phyloP scores from a whole-genome alignment of 2,329 filamentous ascomycete genomes.

The Venturia carpophila region DNA sequence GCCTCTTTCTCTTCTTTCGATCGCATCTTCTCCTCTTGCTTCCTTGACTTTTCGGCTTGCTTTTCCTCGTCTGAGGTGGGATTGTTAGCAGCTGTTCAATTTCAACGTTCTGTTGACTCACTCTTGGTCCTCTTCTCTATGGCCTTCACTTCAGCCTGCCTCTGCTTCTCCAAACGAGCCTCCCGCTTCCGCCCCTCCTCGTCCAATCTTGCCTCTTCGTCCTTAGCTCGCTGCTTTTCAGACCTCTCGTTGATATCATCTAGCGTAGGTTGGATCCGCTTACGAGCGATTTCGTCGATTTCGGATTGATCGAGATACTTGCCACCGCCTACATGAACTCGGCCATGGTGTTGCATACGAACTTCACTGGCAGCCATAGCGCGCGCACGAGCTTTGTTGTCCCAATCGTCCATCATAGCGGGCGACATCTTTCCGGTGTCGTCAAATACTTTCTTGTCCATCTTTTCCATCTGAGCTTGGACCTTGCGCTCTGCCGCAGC shows the following conservation, averaged over 20 bases:
- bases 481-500: conserved; percentile 80
- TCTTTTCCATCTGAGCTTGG: conserved; percentile 64
- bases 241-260: conserved; percentile 78
- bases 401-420: conserved; percentile 66
- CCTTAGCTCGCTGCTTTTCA: conserved; percentile 60
- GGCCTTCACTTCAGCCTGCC: conserved; percentile 38
- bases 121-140: conserved; percentile 47
- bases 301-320: conserved; percentile 71
- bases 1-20: conserved; percentile 30
- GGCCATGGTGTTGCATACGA: conserved; percentile 50
- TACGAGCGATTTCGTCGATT: conserved; percentile 70
- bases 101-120: conserved; percentile 34
- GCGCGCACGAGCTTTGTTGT: conserved; percentile 62
- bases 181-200: conserved; percentile 57
- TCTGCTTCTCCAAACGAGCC: conserved; percentile 48
- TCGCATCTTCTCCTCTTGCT: conserved; percentile 35
- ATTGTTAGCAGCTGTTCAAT: not conserved
- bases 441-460: conserved; percentile 72
- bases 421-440: conserved; percentile 68
- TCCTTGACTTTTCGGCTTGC: conserved; percentile 38
- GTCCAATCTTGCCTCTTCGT: conserved; percentile 55
- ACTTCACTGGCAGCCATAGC: conserved; percentile 58
- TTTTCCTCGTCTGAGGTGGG: conserved; percentile 48
- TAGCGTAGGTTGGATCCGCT: conserved; percentile 70
- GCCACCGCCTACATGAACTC: conserved; percentile 67